These are phyloP conservation scores for Kwoniella botswanensis DNA, from an alignment of 768 basidiomycete genomes.

Conservation along the genomic window DNA sequence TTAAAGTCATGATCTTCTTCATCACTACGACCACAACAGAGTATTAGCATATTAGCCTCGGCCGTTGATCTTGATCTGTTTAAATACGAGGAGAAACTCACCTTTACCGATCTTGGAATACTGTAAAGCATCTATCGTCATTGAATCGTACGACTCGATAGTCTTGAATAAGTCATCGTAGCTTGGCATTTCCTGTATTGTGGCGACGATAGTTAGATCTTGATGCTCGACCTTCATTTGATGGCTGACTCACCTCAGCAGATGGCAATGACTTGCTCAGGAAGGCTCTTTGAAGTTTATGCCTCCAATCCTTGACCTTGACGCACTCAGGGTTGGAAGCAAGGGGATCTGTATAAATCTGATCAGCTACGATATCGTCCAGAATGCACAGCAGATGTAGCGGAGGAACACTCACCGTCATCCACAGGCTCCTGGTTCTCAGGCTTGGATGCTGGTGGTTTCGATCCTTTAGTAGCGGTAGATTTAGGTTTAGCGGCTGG, in stretches of 20 bases:
- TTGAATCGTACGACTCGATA: constrained; percentile 75
- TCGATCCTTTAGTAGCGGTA: constrained; percentile 30
- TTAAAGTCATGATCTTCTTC: constrained; percentile 76
- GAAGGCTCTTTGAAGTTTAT: constrained; percentile 87
- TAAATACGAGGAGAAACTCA: constrained; percentile 17
- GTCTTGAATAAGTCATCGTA: constrained; percentile 74
- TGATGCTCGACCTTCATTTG: background rate
- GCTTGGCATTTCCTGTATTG: constrained; percentile 72
- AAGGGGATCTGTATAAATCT: constrained; percentile 59
- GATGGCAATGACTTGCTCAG: constrained; percentile 68
- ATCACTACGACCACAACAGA: constrained; percentile 68
- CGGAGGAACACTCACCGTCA: constrained; percentile 63
- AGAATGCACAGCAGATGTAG: background rate
- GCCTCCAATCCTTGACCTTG: constrained; percentile 88
- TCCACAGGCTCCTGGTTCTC: constrained; percentile 67
- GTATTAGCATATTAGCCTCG: background rate
- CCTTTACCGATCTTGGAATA: constrained; percentile 65
- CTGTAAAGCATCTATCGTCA: constrained; percentile 79
- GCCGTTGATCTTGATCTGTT: background rate
- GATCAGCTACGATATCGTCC: background rate
- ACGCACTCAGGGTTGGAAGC: constrained; percentile 68
- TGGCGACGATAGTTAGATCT: constrained; percentile 12
- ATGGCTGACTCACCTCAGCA: constrained; percentile 64
- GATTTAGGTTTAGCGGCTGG: constrained; percentile 68
- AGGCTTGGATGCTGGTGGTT: constrained; percentile 45